A percentile compares a stretch with the other conserved stretches of the same genome.
Evolutionary conservation across 805 yeast genomes (phyloP).

Genomic region (Phaffomyces thermotolerans): DNA sequence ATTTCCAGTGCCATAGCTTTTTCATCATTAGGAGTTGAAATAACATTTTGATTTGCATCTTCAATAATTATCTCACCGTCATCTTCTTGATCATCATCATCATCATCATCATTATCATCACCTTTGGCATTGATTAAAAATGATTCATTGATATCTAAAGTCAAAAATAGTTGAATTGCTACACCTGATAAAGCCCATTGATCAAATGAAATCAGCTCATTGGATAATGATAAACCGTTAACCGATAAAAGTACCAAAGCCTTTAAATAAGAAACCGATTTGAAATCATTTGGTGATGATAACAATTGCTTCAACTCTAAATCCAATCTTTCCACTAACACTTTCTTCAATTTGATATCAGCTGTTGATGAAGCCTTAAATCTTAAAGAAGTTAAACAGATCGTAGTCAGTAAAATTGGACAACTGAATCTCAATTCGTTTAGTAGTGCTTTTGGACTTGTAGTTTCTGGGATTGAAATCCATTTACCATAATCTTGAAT

Average conservation of each 20-base stretch:
- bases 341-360: slow-evolving; percentile 18
- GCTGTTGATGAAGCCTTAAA: slow-evolving; percentile 25
- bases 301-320: slow-evolving; percentile 36
- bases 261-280: slow-evolving; percentile 55
- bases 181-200: slow-evolving; percentile 64
- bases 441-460: slow-evolving; percentile 39
- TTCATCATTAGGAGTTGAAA: too few species aligned
- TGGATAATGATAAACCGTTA: slow-evolving; percentile 55
- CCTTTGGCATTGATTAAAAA: slow-evolving; percentile 12
- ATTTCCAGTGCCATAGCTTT: slow-evolving; percentile 21
- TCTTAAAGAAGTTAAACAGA: slow-evolving; percentile 56
- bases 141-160: slow-evolving; percentile 34
- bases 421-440: slow-evolving; percentile 41
- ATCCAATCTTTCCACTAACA: slow-evolving; percentile 25
- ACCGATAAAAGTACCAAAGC: slow-evolving; percentile 59
- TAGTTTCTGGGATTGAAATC: slow-evolving; percentile 58
- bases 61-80: slow-evolving; percentile 22
- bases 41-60: not conserved
- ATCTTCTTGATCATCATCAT: slow-evolving; percentile 1
- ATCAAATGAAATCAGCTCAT: slow-evolving; percentile 48
- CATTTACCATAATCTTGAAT: slow-evolving; percentile 67
- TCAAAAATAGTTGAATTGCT: slow-evolving; percentile 56
- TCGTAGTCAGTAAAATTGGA: slow-evolving; percentile 57
- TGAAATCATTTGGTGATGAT: slow-evolving; percentile 40
- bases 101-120: not conserved